Percentiles rank a stretch among this genome's conserved stretches.
Evolutionary conservation across 2,329 filamentous ascomycete species (phyloP).

Genomic region (Pyrenophora seminiperda): DNA sequence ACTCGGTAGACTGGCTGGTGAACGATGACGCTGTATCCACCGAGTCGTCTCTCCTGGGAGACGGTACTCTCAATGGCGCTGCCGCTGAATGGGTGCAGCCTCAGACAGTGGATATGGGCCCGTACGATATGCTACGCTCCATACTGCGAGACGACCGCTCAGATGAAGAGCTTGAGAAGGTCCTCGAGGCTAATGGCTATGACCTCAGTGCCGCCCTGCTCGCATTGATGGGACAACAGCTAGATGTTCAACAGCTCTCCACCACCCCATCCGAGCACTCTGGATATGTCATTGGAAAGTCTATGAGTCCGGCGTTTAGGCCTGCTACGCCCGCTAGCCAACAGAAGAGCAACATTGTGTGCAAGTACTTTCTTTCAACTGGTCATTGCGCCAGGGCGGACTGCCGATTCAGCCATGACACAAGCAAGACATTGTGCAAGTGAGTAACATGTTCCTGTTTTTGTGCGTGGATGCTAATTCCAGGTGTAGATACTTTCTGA

Average conservation of each 20-base stretch:
- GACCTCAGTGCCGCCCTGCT: conserved; percentile 91
- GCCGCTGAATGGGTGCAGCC: conserved; percentile 77
- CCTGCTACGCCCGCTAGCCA: conserved; percentile 77
- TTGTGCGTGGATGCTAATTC: conserved; percentile 32
- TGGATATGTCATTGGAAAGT: conserved; percentile 83
- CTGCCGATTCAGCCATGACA: conserved; percentile 95
- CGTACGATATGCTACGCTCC: conserved; percentile 95
- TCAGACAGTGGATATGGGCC: conserved; percentile 87
- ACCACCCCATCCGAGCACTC: conserved; percentile 61
- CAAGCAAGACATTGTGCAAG: conserved; percentile 98
- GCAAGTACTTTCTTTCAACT: conserved; percentile 94
- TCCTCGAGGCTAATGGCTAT: conserved; percentile 85
- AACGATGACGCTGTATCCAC: conserved; percentile 83
- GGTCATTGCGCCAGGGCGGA: conserved; percentile 96
- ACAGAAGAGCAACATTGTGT: conserved; percentile 85
- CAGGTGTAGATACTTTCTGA: conserved; percentile 80
- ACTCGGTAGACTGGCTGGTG: conserved; percentile 96
- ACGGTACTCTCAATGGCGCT: conserved; percentile 75
- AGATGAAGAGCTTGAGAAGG: conserved; percentile 93
- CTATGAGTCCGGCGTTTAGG: conserved; percentile 73
- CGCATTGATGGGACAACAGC: conserved; percentile 78
- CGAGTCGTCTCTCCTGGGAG: conserved; percentile 71
- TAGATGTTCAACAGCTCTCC: conserved; percentile 56
- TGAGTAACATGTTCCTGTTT: conserved; percentile 58
- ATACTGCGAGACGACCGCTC: conserved; percentile 87